Evolutionary conservation across 768 basidiomycete species (phyloP).

Genomic region (Clitopilus hobsonii): DNA sequence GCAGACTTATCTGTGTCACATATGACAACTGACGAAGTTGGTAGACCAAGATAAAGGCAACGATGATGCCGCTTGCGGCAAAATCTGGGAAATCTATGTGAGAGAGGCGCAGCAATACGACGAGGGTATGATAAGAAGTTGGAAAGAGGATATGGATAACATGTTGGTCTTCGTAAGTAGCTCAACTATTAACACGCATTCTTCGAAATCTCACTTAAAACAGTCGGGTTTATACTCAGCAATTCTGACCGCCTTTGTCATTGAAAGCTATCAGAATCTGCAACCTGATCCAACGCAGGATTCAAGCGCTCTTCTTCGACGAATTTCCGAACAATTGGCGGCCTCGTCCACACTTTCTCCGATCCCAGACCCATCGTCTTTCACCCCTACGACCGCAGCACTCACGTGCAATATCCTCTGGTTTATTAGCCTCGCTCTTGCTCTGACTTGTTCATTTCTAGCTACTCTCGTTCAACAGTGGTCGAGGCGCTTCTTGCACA

Average conservation of each 20-base stretch:
- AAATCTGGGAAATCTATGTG: background rate
- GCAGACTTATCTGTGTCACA: too few species aligned
- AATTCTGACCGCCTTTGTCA: background rate
- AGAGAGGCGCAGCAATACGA: background rate
- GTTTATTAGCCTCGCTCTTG: background rate
- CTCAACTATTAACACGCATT: too few species aligned
- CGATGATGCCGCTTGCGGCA: background rate
- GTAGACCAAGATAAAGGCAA: too few species aligned
- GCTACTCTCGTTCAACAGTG: background rate
- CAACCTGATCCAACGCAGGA: background rate
- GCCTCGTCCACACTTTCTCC: too few species aligned
- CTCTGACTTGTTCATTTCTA: background rate
- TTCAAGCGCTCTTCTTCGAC: background rate
- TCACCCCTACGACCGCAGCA: background rate
- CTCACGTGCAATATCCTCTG: background rate
- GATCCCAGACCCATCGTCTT: background rate
- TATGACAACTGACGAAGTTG: too few species aligned
- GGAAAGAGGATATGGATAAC: background rate
- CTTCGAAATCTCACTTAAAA: background rate
- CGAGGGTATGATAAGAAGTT: background rate
- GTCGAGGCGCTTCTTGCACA: background rate
- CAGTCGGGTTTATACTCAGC: background rate
- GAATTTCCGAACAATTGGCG: background rate
- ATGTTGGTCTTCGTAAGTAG: background rate
- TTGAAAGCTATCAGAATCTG: background rate